Percentiles rank a stretch among this genome's conserved stretches.
phyloP scores from a whole-genome alignment of 306 rosid species.

The Malus sylvestris region DNA sequence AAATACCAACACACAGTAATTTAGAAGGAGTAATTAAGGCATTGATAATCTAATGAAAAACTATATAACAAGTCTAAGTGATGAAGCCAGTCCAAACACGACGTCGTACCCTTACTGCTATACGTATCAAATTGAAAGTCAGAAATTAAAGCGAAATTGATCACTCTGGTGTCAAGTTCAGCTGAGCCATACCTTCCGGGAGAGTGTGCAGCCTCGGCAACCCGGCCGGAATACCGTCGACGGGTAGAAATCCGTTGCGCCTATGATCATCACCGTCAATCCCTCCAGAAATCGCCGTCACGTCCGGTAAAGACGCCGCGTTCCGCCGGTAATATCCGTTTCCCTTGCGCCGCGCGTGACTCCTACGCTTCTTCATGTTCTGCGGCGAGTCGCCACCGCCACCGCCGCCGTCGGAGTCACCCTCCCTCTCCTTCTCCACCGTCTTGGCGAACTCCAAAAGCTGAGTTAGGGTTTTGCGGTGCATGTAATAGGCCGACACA shows the following conservation, averaged over 20 bases:
- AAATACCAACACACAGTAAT: background rate
- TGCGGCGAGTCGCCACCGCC: conserved; percentile 31
- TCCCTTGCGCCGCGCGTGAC: conserved; percentile 35
- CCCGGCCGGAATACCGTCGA: conserved; percentile 77
- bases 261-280: conserved; percentile 40
- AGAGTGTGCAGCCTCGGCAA: conserved; percentile 81
- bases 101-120: background rate
- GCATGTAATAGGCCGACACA: conserved; percentile 86
- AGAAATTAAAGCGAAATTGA: background rate
- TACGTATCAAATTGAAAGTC: background rate
- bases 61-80: background rate
- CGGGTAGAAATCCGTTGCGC: conserved; percentile 42
- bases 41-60: background rate
- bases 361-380: conserved; percentile 46
- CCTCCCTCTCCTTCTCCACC: conserved; percentile 54
- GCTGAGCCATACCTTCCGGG: conserved; percentile 59
- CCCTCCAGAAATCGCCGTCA: conserved; percentile 46
- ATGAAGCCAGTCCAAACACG: background rate
- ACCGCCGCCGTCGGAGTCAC: conserved; percentile 16
- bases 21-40: background rate
- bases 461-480: conserved; percentile 83
- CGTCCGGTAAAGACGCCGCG: conserved; percentile 78
- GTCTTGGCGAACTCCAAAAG: conserved; percentile 78
- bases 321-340: conserved; percentile 34
- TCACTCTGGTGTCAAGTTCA: conserved; percentile 17